Evolutionary conservation across 169 alveolate species (phyloP).

Genomic region (Plasmodium coatneyi): DNA sequence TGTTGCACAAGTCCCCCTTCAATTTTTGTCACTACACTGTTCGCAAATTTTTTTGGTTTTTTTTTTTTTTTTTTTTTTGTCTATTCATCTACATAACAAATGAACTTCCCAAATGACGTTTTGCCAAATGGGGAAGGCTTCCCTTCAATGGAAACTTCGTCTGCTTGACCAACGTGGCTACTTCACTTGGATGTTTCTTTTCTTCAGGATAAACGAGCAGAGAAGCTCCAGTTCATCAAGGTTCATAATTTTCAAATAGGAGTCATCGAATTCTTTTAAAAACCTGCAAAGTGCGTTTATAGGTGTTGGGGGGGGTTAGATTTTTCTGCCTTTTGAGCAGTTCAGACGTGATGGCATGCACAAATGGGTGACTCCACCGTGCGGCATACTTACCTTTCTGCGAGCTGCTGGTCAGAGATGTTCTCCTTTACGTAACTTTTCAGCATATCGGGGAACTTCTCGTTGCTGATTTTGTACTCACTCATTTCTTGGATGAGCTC

Average conservation of each 20-base stretch:
- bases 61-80: conserved; percentile 8
- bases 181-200: conserved; percentile 11
- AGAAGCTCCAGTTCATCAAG: conserved; percentile 57
- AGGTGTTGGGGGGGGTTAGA: not conserved
- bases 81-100: not conserved
- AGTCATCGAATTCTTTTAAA: conserved; percentile 38
- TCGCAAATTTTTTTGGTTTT: not conserved
- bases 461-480: conserved; percentile 30
- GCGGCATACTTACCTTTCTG: conserved; percentile 27
- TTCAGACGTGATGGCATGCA: not conserved
- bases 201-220: conserved; percentile 48
- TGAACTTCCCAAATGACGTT: not conserved
- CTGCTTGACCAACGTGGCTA: not conserved
- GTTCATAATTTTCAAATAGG: conserved; percentile 42
- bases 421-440: conserved; percentile 25
- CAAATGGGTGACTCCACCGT: not conserved
- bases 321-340: not conserved
- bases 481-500: conserved; percentile 34
- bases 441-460: conserved; percentile 56
- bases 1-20: not conserved
- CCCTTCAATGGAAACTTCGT: not conserved
- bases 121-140: not conserved
- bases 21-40: not conserved
- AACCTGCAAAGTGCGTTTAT: not conserved
- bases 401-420: not conserved